Evolutionary conservation across 345 rosid genomes (phyloP), one percentile per base, ranked within the genome.

Genomic region (Acer campestre): DNA sequence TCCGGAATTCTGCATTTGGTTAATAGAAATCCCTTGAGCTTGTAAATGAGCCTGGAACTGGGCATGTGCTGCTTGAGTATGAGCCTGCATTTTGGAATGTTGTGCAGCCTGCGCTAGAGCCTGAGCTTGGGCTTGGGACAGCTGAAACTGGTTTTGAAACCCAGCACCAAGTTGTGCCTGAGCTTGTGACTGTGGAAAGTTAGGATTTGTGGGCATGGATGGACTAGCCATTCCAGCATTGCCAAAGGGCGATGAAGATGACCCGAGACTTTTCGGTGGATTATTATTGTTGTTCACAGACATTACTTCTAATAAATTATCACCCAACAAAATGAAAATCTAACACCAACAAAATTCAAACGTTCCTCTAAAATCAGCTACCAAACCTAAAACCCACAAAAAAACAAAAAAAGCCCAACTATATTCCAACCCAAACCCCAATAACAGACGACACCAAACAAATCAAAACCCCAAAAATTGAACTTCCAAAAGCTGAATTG

Each of bases 31-130:
- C 58, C 89, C 94, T 80, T 90, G 92, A 23, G 93, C 92, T 76
- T 91, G 98, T 10, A 91, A 68, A 42, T 90, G 98, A 48, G 98
- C 98, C 80, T 95, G 99, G 25, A 90, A 78, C 61, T 93, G 98
- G 1, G 91, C 97, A 75, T 91, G 93, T 40, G 81, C 91, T 61
- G 88, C 88, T 74, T 91, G 93, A 22, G 84, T 84, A 17, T 87
- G 90, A 66, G 82, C 89, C 46, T 80, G 85, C n/a, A 81, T 81
- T 77, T 81, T 81, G 0, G 85, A 87, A 58, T 85, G 86, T 68
- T 82, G 77, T 31, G 86, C 92, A 40, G 88, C 91, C 17, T 90
- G 90, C 0, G 89, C 91, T 73, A 78, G 58, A 56, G 91, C 93
- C 80, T 42, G 46, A 9, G 46, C 46, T 42, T 35, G 94, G 20